A percentile compares a stretch with the other conserved stretches of the same genome.
phyloP scores from a whole-genome alignment of 2,329 filamentous ascomycete species.

The Aspergillus arachidicola region DNA sequence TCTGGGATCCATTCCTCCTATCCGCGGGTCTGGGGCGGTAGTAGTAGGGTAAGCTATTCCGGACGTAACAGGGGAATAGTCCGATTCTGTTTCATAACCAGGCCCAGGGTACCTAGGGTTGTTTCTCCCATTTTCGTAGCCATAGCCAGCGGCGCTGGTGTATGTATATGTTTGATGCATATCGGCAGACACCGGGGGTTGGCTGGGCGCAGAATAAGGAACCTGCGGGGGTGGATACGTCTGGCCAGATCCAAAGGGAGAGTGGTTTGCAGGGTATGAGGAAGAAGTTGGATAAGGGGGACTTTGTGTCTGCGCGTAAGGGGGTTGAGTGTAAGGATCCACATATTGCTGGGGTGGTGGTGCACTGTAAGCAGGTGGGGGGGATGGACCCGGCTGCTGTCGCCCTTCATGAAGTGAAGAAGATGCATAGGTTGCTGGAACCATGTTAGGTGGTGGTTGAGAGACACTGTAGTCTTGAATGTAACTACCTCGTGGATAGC shows the following conservation, averaged over 20 bases:
- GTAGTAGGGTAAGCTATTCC: slow-evolving; percentile 45
- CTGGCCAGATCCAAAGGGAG: slow-evolving; percentile 37
- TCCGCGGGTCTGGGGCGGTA: slow-evolving; percentile 44
- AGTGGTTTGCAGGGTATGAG: slow-evolving; percentile 37
- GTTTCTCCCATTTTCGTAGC: slow-evolving; percentile 40
- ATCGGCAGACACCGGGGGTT: slow-evolving; percentile 43
- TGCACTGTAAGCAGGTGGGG: slow-evolving; percentile 38
- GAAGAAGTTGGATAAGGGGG: slow-evolving; percentile 36
- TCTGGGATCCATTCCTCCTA: slow-evolving; percentile 46
- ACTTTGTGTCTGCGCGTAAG: slow-evolving; percentile 36
- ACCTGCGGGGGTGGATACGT: slow-evolving; percentile 38
- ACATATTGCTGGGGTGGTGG: slow-evolving; percentile 37
- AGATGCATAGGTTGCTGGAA: slow-evolving; percentile 39
- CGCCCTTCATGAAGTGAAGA: slow-evolving; percentile 43
- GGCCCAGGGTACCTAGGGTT: slow-evolving; percentile 46
- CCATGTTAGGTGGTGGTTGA: slow-evolving; percentile 42
- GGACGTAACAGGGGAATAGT: slow-evolving; percentile 44
- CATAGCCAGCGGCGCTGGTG: slow-evolving; percentile 35
- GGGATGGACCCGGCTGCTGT: slow-evolving; percentile 41
- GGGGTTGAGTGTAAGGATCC: slow-evolving; percentile 38
- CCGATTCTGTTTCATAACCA: slow-evolving; percentile 45
- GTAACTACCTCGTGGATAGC: slow-evolving; percentile 47
- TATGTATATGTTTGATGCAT: slow-evolving; percentile 45
- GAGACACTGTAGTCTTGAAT: slow-evolving; percentile 40
- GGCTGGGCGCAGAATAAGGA: slow-evolving; percentile 37